phyloP scores from a whole-genome alignment of 1,284 basidiomycete genomes.

The Phenoliferia sp. region DNA sequence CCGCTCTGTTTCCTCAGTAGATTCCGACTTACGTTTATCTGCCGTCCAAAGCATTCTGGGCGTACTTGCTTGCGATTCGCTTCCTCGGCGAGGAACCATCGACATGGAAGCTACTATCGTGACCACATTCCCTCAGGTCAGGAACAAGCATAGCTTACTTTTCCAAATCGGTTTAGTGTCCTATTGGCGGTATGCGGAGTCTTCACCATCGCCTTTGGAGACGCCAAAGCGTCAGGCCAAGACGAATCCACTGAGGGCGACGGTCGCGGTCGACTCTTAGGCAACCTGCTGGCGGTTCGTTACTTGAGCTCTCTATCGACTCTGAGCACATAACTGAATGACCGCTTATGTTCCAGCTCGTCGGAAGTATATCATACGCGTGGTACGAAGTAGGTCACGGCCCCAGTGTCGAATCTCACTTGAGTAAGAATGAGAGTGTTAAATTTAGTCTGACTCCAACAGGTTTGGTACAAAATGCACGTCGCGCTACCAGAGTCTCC shows the following conservation, averaged over 20 bases:
- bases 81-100: constrained; percentile 46
- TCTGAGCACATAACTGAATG: background rate
- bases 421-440: background rate
- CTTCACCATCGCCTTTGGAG: constrained; percentile 68
- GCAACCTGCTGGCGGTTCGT: constrained; percentile 57
- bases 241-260: background rate
- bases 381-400: constrained; percentile 52
- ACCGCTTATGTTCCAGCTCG: constrained; percentile 39
- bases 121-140: no score
- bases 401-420: constrained; percentile 36
- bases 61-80: constrained; percentile 36
- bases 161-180: constrained; percentile 49
- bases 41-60: constrained; percentile 26
- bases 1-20: background rate
- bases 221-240: constrained; percentile 40
- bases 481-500: constrained; percentile 4
- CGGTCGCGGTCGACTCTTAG: constrained; percentile 48
- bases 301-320: background rate
- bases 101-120: constrained; percentile 49
- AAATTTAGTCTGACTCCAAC: background rate
- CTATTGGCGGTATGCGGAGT: constrained; percentile 69
- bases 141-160: background rate
- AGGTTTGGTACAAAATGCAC: constrained; percentile 73
- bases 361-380: constrained; percentile 63
- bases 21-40: background rate